Conservation (phyloP, 2,329 filamentous ascomycete genomes). For the Penicillium sp. region DNA sequence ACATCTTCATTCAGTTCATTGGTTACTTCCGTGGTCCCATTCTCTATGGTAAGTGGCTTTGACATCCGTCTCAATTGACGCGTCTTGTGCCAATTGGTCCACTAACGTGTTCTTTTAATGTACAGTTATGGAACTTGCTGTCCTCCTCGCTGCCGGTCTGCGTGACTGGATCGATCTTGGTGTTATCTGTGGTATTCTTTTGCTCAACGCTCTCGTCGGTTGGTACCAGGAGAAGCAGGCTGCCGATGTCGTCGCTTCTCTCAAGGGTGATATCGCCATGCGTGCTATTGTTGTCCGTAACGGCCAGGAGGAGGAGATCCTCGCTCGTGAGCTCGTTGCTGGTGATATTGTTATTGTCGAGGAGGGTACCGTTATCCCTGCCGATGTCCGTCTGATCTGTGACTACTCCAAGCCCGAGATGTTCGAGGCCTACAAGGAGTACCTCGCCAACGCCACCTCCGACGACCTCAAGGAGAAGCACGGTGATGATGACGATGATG, state of each 20-base stretch:
- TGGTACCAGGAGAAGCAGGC: conserved; percentile 82
- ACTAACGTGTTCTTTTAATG: conserved; percentile 5
- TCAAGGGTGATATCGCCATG: conserved; percentile 78
- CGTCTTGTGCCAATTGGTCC: not conserved
- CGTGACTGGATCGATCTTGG: conserved; percentile 74
- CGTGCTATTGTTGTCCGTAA: conserved; percentile 66
- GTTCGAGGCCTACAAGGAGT: conserved; percentile 65
- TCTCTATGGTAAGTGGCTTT: conserved; percentile 1
- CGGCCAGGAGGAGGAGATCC: conserved; percentile 65
- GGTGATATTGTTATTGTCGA: conserved; percentile 73
- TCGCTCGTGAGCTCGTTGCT: conserved; percentile 69
- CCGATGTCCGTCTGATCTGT: conserved; percentile 69
- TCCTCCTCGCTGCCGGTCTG: conserved; percentile 69
- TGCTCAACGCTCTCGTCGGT: conserved; percentile 72
- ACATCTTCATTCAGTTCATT: conserved; percentile 71
- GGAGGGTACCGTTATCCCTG: conserved; percentile 68
- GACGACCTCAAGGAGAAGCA: conserved; percentile 59
- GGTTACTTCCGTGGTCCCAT: conserved; percentile 69
- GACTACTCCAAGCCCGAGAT: conserved; percentile 67
- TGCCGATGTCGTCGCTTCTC: conserved; percentile 68
- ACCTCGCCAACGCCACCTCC: conserved; percentile 60
- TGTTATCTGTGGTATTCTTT: conserved; percentile 72
- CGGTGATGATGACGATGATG: conserved; percentile 56
- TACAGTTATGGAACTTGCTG: conserved; percentile 69
- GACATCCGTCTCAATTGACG: not conserved